Evolutionary conservation across 805 yeast species (phyloP).

Genomic region (Saturnispora quitensis): DNA sequence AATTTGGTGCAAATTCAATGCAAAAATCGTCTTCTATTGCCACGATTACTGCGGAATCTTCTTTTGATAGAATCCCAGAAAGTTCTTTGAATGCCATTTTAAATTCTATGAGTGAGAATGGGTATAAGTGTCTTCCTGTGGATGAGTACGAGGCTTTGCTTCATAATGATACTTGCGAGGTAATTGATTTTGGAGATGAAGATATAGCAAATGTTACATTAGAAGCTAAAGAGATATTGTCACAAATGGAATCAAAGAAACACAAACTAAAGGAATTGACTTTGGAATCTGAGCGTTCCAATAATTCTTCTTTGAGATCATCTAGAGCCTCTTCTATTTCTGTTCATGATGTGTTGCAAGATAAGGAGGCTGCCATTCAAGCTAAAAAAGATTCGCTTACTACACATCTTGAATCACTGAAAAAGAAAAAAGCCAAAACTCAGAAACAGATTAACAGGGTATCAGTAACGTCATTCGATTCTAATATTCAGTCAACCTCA

Average conservation of each 20-base stretch:
- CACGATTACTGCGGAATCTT: conserved; percentile 10
- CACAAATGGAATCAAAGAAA: conserved; percentile 11
- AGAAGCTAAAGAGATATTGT: conserved; percentile 10
- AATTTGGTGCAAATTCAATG: not conserved
- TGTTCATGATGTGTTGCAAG: conserved; percentile 10
- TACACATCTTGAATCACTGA: not conserved
- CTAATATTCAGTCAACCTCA: not conserved
- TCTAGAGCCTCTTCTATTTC: conserved; percentile 10
- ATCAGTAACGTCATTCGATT: conserved; percentile 9
- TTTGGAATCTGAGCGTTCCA: conserved; percentile 4
- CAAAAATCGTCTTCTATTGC: conserved; percentile 5
- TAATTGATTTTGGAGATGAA: not conserved
- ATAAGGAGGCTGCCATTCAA: conserved; percentile 2
- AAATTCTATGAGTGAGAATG: conserved; percentile 16
- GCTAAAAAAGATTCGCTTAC: not conserved
- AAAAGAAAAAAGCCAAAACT: not conserved
- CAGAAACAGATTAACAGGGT: conserved; percentile 10
- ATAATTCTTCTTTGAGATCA: conserved; percentile 3
- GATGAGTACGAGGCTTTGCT: conserved; percentile 18
- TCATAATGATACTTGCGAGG: not conserved
- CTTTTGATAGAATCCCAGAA: not conserved
- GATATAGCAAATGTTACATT: conserved; percentile 7
- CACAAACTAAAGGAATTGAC: conserved; percentile 10
- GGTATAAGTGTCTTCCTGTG: conserved; percentile 19
- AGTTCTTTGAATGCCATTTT: conserved; percentile 25